phyloP scores from a whole-genome alignment of 2,329 filamentous ascomycete species.

The Fusarium tricinctum region DNA sequence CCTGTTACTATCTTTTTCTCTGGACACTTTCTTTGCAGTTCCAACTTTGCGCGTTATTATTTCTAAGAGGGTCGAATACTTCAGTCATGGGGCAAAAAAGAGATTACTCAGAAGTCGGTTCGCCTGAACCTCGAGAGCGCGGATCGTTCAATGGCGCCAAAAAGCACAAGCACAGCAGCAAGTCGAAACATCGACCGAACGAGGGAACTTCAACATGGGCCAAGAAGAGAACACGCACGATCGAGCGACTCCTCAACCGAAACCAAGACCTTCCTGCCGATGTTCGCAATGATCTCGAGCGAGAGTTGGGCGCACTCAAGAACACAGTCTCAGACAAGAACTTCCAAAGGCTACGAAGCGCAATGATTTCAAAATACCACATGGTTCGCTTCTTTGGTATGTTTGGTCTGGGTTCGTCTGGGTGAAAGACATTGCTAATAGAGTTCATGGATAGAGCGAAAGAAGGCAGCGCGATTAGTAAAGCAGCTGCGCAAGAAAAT shows the following conservation, averaged over 20 bases:
- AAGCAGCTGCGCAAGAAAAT: slow-evolving; percentile 75
- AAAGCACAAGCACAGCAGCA: slow-evolving; percentile 54
- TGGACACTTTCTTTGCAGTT: slow-evolving; percentile 3
- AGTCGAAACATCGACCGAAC: slow-evolving; percentile 59
- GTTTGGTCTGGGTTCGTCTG: slow-evolving; percentile 34
- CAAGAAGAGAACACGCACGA: slow-evolving; percentile 79
- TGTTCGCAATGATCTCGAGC: slow-evolving; percentile 76
- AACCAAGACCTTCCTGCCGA: slow-evolving; percentile 75
- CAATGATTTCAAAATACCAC: slow-evolving; percentile 84
- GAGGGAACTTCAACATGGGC: slow-evolving; percentile 69
- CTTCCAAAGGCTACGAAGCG: slow-evolving; percentile 72
- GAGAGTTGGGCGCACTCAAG: slow-evolving; percentile 77
- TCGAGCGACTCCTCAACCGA: slow-evolving; percentile 74
- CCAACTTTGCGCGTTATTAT: background rate
- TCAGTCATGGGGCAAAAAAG: slow-evolving; percentile 53
- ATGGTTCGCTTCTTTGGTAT: slow-evolving; percentile 88
- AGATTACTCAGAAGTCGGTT: slow-evolving; percentile 50
- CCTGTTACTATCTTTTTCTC: background rate
- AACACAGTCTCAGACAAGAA: slow-evolving; percentile 72
- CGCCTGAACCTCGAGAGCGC: slow-evolving; percentile 43
- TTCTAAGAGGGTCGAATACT: too few species aligned
- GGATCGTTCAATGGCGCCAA: slow-evolving; percentile 45
- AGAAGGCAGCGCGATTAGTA: slow-evolving; percentile 77
- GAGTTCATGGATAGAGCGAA: slow-evolving; percentile 69
- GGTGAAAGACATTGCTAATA: slow-evolving; percentile 22